These are phyloP conservation scores for Wickerhamiella australiensis DNA, from an alignment of 805 yeast genomes.

Conservation along the genomic window DNA sequence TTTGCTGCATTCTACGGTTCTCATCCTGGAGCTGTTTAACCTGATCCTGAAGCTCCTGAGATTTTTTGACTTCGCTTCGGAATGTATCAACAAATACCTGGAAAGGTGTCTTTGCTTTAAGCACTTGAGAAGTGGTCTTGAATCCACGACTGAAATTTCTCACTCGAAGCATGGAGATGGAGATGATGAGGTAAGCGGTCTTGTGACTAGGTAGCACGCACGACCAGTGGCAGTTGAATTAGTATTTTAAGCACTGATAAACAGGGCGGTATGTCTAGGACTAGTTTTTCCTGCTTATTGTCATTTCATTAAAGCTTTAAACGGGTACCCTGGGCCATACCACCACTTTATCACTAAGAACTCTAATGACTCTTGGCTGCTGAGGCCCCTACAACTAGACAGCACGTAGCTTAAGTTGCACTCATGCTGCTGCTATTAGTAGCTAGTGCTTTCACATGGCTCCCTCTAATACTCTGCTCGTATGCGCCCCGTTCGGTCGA, in stretches of 20 bases:
- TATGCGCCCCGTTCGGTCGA: neutral
- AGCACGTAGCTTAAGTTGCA: neutral
- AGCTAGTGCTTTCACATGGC: neutral
- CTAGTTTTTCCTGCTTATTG: no score
- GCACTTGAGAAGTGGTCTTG: neutral
- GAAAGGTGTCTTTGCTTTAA: slow-evolving; percentile 41
- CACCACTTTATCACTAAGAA: no score
- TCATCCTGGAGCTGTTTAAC: slow-evolving; percentile 93
- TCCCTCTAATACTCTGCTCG: neutral
- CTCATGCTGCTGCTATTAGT: neutral
- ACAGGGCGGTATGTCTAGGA: no score
- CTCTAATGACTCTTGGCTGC: no score
- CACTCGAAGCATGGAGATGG: slow-evolving; percentile 4
- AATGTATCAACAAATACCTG: slow-evolving; percentile 91
- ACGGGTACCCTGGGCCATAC: no score
- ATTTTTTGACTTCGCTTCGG: slow-evolving; percentile 79
- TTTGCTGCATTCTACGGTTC: slow-evolving; percentile 85
- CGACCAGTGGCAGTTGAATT: neutral
- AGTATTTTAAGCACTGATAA: no score
- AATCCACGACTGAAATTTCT: slow-evolving; percentile 11
- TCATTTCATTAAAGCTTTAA: no score
- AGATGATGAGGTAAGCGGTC: neutral
- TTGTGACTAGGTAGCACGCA: no score
- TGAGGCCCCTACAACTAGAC: no score
- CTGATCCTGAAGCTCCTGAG: slow-evolving; percentile 77